Percentiles rank a stretch among this genome's conserved stretches.
Conservation (phyloP, 2,329 filamentous ascomycete genomes). For the Epichloe sylvatica region DNA sequence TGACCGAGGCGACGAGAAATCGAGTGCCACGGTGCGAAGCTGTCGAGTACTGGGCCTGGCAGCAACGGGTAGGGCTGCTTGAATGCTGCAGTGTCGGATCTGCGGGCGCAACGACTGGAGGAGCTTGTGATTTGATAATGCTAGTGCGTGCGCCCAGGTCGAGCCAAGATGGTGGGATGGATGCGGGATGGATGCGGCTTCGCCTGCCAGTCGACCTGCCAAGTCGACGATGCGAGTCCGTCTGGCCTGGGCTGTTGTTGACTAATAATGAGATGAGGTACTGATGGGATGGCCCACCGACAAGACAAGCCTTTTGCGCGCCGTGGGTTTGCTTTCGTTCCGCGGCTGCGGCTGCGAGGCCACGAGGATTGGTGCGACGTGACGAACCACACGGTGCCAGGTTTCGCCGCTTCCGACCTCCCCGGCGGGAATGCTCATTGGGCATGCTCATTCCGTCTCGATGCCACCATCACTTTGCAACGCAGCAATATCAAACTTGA, state of each 20-base stretch:
- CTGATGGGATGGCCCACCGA: no score
- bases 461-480: no score
- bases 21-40: background rate
- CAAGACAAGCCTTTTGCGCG: no score
- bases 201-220: background rate
- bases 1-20: background rate
- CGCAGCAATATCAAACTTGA: background rate
- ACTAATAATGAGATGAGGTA: no score
- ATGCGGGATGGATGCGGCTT: background rate
- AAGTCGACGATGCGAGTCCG: background rate
- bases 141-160: background rate
- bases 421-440: background rate
- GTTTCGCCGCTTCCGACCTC: constrained; percentile 5
- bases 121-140: constrained; percentile 1
- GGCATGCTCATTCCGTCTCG: no score
- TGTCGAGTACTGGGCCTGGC: background rate
- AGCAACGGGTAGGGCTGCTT: background rate
- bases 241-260: background rate
- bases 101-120: background rate
- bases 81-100: background rate
- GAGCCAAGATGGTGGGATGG: background rate
- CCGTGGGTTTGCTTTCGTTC: no score
- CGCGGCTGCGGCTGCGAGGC: background rate
- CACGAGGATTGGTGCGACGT: background rate
- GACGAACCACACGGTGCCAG: background rate